Conservation (phyloP, 1,284 basidiomycete species). For the Bjerkandera adusta region DNA sequence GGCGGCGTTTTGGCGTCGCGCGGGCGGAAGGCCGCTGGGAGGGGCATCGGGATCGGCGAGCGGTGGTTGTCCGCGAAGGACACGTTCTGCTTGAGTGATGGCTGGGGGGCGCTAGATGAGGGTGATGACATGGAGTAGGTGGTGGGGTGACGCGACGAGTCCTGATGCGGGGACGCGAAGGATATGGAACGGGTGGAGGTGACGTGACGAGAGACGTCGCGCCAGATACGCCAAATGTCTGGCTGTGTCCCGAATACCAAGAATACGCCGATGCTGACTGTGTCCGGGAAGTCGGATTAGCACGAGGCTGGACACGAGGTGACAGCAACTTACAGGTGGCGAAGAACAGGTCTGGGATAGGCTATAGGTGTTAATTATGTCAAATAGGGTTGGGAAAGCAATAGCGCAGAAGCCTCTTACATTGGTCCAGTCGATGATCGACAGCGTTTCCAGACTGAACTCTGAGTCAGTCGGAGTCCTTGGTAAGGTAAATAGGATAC, state of each 20-base stretch:
- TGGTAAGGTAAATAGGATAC: neutral
- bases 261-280: conserved; percentile 18
- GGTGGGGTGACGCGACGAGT: no score
- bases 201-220: conserved; percentile 8
- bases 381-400: neutral
- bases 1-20: no score
- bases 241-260: conserved; percentile 18
- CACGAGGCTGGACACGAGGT: no score
- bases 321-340: conserved; percentile 17
- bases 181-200: conserved; percentile 2
- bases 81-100: no score
- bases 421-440: conserved; percentile 17
- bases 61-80: no score
- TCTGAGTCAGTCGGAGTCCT: neutral
- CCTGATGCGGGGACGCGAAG: no score
- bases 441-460: conserved; percentile 13
- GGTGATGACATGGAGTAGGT: no score
- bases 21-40: no score
- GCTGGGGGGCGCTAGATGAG: no score
- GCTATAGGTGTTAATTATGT: conserved; percentile 10
- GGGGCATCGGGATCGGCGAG: no score
- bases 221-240: conserved; percentile 18
- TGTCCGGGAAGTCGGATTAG: neutral
- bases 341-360: conserved; percentile 16
- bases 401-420: conserved; percentile 7